Conservation (phyloP, 306 rosid species). For the Ammopiptanthus mongolicus region DNA sequence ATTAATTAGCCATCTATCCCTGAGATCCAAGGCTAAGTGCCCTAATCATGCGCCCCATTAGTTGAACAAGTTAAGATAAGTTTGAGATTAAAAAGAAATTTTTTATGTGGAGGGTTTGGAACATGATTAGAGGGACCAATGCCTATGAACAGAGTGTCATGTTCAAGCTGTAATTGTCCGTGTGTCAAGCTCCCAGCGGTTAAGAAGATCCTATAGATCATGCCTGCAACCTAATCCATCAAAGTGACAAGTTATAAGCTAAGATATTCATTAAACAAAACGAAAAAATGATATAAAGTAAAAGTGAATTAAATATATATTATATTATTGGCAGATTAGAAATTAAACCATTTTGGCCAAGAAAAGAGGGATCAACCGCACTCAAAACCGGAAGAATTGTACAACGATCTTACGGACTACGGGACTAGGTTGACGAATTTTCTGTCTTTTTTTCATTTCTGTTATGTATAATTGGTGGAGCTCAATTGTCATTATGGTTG, state of each 20-base stretch:
- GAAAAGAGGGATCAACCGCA: background rate
- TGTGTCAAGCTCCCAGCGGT: constrained; percentile 32
- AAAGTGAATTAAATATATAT: background rate
- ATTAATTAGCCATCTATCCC: constrained; percentile 6
- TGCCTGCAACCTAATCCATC: constrained; percentile 52
- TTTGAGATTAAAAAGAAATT: background rate
- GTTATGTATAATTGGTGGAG: background rate
- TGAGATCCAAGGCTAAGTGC: constrained; percentile 12
- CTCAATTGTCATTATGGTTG: background rate
- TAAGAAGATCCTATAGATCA: constrained; percentile 40
- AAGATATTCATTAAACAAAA: constrained; percentile 15
- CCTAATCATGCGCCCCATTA: constrained; percentile 33
- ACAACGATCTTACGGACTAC: constrained; percentile 20
- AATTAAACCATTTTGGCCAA: background rate
- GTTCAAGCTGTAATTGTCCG: constrained; percentile 4
- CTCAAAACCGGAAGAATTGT: background rate
- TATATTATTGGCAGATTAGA: constrained; percentile 1
- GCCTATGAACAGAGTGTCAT: constrained; percentile 29
- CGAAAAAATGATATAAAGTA: constrained; percentile 2
- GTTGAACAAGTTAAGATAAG: constrained; percentile 36
- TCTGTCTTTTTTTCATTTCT: background rate
- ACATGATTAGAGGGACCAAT: constrained; percentile 27
- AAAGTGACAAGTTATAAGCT: background rate
- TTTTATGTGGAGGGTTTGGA: background rate
- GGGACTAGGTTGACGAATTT: background rate